A percentile compares a stretch with the other conserved stretches of the same genome.
phyloP scores from a whole-genome alignment of 2,329 filamentous ascomycete species.

The Xylaria multiplex region DNA sequence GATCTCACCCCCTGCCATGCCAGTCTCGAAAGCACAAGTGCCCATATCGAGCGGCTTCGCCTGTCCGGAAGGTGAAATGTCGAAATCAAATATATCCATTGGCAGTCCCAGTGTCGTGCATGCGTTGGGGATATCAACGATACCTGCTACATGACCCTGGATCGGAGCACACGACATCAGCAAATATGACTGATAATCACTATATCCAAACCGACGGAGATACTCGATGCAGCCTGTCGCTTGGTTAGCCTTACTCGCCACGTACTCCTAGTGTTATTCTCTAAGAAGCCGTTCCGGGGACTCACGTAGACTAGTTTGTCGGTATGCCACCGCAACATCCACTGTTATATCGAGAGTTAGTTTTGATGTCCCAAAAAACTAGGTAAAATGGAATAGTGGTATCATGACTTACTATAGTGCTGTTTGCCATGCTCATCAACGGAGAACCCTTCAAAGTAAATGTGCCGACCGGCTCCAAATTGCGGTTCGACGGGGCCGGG shows the following conservation, averaged over 20 bases:
- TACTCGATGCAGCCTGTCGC: conserved; percentile 76
- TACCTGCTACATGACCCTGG: conserved; percentile 87
- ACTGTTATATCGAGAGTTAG: conserved; percentile 50
- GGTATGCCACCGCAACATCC: conserved; percentile 86
- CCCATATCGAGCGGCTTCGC: conserved; percentile 71
- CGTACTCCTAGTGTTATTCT: not conserved
- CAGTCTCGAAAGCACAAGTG: conserved; percentile 71
- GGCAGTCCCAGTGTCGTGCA: conserved; percentile 90
- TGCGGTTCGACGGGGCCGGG: conserved; percentile 89
- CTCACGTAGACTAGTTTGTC: conserved; percentile 76
- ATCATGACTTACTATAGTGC: conserved; percentile 66
- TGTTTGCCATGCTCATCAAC: conserved; percentile 91
- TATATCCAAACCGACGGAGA: conserved; percentile 76
- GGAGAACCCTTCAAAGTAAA: conserved; percentile 90
- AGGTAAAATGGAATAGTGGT: too few species aligned
- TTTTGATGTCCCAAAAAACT: not conserved
- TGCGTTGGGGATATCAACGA: conserved; percentile 91
- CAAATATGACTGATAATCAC: conserved; percentile 83
- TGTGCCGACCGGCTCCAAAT: conserved; percentile 81
- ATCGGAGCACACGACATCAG: conserved; percentile 86
- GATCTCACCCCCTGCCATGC: conserved; percentile 57
- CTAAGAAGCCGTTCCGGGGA: conserved; percentile 17
- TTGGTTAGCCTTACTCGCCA: conserved; percentile 6
- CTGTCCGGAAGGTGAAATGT: conserved; percentile 76
- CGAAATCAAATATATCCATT: conserved; percentile 95